Percentiles rank a stretch among this genome's conserved stretches.
Evolutionary conservation across 179 eudicot species (phyloP).

Genomic region (Pouteria campechiana): DNA sequence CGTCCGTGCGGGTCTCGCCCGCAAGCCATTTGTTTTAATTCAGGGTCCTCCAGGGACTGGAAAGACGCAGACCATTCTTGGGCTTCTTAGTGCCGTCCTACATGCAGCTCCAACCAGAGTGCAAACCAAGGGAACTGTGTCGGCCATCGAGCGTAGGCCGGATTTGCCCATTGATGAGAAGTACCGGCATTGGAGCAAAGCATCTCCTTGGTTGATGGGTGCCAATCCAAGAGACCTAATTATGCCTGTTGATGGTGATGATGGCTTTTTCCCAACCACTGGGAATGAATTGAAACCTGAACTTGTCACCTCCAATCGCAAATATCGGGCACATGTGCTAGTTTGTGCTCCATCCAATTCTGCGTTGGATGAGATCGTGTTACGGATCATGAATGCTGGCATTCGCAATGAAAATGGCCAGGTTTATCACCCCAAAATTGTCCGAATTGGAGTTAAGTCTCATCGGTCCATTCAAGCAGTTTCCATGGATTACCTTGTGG

Average conservation of each 20-base stretch:
- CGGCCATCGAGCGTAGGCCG: conserved; percentile 44
- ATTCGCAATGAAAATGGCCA: conserved; percentile 89
- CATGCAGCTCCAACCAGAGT: conserved; percentile 93
- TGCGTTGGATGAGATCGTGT: conserved; percentile 94
- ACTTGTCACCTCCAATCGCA: conserved; percentile 74
- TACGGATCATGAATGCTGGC: conserved; percentile 71
- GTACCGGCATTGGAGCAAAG: conserved; percentile 66
- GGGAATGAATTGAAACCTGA: conserved; percentile 98
- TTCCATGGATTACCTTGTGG: conserved; percentile 94
- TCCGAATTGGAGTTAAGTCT: conserved; percentile 85
- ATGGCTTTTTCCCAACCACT: conserved; percentile 74
- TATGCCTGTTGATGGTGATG: conserved; percentile 88
- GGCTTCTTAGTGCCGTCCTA: conserved; percentile 84
- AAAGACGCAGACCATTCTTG: conserved; percentile 94
- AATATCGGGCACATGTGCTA: conserved; percentile 86
- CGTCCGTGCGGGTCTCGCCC: conserved; percentile 81
- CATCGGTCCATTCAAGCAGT: conserved; percentile 91
- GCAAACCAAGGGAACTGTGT: conserved; percentile 50
- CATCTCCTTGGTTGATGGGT: conserved; percentile 85
- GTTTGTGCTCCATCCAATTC: conserved; percentile 99
- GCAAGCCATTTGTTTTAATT: conserved; percentile 67
- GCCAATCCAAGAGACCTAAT: conserved; percentile 68
- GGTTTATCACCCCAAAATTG: conserved; percentile 87
- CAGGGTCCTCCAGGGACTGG: conserved; percentile 99
- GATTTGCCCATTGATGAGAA: conserved; percentile 59